Base-by-base conservation (phyloP, 257 asterid genomes). In the Solanum chiquidenum region DNA sequence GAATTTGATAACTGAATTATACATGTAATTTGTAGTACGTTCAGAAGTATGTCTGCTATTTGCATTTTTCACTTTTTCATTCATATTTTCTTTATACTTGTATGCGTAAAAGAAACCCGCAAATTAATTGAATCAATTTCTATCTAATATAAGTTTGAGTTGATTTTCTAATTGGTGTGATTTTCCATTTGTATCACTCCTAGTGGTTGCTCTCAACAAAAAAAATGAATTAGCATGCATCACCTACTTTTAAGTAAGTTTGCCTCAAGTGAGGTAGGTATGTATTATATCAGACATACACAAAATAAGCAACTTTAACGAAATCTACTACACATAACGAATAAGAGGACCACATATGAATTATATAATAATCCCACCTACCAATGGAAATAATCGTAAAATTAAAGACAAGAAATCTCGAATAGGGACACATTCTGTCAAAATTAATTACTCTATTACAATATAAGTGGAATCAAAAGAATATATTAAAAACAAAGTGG, bases 1-100 rank as follows among this genome's bases (percentile, higher is more conserved):
- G 98, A 79, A 96, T 96, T 86, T 96, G 92, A 93, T 85, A 83
- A 27, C 27, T n/a, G 85, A 80, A 38, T 80, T 18, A 72, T 55
- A 29, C 37, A 10, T 80, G 85, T 49, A 80, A 46, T 49, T 27
- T 80, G 42, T 29, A 46, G 38, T 80, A 80, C 42, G 20, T 80
- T 80, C 68, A 16, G 31, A 46, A 27, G 68, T 46, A 80, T 52
- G 66, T 9, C 68, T 46, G 40, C 4, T 80, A 18, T 46, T 80
- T 80, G 85, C 46, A 80, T 80, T 80, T 80, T 46, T 27, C 68
- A 46, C 21, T 3, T 27, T 80, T 46, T 80, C 9, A 4, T 46
- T 80, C 85, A 49, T 80, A 18, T 80, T 14, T 49, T 80, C 37
- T 80, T 49, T 46, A 5, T 80, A 10, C 64, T 80, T 80, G 27